Evolutionary conservation across 441 rosid species (phyloP), one percentile per base, ranked within the genome.

Genomic region (Raphanus hybrid): DNA sequence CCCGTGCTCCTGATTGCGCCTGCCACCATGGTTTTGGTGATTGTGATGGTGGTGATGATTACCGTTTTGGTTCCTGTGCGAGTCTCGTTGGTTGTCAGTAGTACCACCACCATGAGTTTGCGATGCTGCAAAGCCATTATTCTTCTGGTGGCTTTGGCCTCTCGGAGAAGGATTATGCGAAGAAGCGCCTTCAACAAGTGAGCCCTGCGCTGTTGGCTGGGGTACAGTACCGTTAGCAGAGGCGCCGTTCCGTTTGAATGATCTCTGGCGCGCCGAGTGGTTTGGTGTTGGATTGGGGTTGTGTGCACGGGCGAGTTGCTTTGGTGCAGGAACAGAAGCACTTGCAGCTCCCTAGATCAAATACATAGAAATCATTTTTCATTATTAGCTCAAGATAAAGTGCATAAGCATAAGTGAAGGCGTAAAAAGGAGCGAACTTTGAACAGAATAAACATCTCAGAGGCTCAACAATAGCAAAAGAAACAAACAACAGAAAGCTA

Each of bases 1-100:
- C 12, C 87, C 82, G 71, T 90, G 93, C 70, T 92, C 97, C 45
- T 91, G 97, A 79, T 80, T 86, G 43, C 90, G 90, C 73, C 91
- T 83, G 32, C 80, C 80, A 59, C 90, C 90, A 67, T 86, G 88
- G 79, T 45, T 84, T 66, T 83, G 90, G 80, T 82, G 83, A 76
- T n/a, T n/a, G n/a, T 23, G 26, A 2, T 23, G 26, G 26, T 84
- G 86, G 26, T 23, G 26, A 78, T 84, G 85, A 70, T 85, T 79
- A 75, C 89, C 89, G 18, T 80, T 80, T 65, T 80, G 82, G 76
- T 75, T 75, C 59, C 79, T 65, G 73, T 66, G 37, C 9, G 78
- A 64, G 69, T 75, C 78, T 27, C 82, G 82, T 65, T 58, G 68
- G 73, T 79, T 79, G 29, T 79, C 82, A 23, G 26, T 23, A 5